A percentile compares a stretch with the other conserved stretches of the same genome.
Conservation (phyloP, 139 green algal species). For the Chlamydomonas sphaeroides region DNA sequence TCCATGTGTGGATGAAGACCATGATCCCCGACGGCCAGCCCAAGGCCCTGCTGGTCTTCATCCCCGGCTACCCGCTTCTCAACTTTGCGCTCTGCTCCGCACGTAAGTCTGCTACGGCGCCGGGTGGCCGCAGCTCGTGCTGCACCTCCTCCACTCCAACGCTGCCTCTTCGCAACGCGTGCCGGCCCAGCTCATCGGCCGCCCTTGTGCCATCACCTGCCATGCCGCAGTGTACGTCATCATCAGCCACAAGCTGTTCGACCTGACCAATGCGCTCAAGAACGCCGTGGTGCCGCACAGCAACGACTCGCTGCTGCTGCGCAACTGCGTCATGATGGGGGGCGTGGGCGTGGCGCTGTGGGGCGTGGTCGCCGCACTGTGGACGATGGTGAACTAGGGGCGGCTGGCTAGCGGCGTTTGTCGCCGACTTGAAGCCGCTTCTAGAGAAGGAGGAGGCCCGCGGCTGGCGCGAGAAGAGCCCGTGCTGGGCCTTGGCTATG, state of each 20-base stretch:
- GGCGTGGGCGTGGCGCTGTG: constrained; percentile 29
- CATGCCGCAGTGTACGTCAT: constrained; percentile 75
- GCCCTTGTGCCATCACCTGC: neutral
- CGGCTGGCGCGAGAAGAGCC: too few species aligned
- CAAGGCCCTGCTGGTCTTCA: constrained; percentile 83
- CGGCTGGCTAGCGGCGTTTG: too few species aligned
- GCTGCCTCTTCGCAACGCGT: too few species aligned
- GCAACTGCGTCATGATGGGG: constrained; percentile 77
- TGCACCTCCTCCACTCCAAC: neutral
- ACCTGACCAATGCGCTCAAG: constrained; percentile 87
- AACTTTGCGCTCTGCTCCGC: constrained; percentile 89
- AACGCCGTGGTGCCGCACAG: constrained; percentile 80
- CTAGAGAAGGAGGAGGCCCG: too few species aligned
- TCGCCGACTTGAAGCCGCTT: too few species aligned
- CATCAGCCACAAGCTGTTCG: constrained; percentile 87
- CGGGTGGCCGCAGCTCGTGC: neutral
- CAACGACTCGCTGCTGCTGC: constrained; percentile 78
- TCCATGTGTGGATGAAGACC: constrained; percentile 94
- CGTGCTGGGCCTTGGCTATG: too few species aligned
- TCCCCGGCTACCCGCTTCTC: constrained; percentile 89
- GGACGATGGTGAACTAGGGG: neutral
- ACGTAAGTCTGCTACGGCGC: constrained; percentile 50
- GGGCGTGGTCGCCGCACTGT: neutral
- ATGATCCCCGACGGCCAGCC: constrained; percentile 88
- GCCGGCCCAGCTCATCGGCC: too few species aligned